A percentile compares a stretch with the other conserved stretches of the same genome.
phyloP scores from a whole-genome alignment of 1,284 basidiomycete species.

The Rhizoctonia solani region DNA sequence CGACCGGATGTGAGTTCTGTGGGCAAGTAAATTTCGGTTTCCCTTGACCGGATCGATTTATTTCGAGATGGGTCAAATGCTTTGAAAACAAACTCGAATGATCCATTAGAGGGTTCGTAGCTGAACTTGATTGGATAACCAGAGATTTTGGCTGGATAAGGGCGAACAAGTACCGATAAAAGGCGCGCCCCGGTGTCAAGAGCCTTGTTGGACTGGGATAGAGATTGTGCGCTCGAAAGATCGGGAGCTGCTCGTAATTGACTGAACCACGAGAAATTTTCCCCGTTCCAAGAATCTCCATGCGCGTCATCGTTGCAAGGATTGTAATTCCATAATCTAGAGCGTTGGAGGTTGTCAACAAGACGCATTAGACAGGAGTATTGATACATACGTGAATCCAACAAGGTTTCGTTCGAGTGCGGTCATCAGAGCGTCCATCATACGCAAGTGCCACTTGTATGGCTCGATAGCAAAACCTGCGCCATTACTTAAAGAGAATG shows the following conservation, averaged over 20 bases:
- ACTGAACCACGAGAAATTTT: conserved; percentile 95
- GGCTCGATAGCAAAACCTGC: conserved; percentile 73
- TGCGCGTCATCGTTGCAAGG: conserved; percentile 75
- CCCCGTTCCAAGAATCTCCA: conserved; percentile 95
- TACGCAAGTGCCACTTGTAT: conserved; percentile 78
- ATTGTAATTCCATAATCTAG: conserved; percentile 94
- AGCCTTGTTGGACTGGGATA: conserved; percentile 58
- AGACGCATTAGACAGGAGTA: conserved; percentile 1
- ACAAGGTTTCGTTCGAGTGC: conserved; percentile 73
- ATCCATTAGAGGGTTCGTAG: conserved; percentile 72
- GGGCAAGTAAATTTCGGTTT: conserved; percentile 84
- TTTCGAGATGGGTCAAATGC: conserved; percentile 48
- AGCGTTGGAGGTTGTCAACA: conserved; percentile 2
- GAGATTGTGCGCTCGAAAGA: conserved; percentile 44
- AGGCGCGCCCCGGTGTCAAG: conserved; percentile 83
- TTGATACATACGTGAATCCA: conserved; percentile 79
- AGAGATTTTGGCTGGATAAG: conserved; percentile 77
- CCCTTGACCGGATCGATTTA: conserved; percentile 56
- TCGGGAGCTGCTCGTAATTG: conserved; percentile 57
- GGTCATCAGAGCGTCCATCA: conserved; percentile 89
- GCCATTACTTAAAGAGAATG: conserved; percentile 56
- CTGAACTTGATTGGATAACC: conserved; percentile 68
- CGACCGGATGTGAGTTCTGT: conserved; percentile 60
- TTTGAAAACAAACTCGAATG: conserved; percentile 65
- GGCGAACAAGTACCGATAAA: conserved; percentile 74